Evolutionary conservation across 441 rosid genomes (phyloP), one percentile per base, ranked within the genome.

Genomic region (Manihot esculenta): DNA sequence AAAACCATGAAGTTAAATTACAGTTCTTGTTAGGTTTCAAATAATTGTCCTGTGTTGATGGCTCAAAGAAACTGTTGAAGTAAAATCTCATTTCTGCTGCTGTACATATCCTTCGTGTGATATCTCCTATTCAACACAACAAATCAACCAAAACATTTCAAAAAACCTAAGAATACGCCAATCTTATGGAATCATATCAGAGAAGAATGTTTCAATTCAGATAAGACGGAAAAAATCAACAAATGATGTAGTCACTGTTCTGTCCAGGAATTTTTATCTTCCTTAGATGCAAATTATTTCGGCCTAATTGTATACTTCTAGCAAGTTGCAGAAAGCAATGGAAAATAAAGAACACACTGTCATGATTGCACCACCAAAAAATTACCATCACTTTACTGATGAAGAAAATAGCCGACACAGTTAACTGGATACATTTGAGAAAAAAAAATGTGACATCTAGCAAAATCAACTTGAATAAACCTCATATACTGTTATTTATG

Each of bases 31-130:
- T 95, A 24, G 88, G 87, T 81, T 77, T 82, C 79, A 87, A 79
- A 76, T 75, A 57, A 62, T 72, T 76, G n/a, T 70, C 72, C 41
- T 64, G 58, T 50, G 48, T 77, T 38, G 90, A 75, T 51, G 77
- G 55, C 63, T 72, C 78, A 72, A 87, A 76, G 76, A 92, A 86
- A 62, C 69, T 81, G 63, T 80, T 77, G 5, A 91, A 86, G 82
- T 95, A 93, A 79, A 87, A 84, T 72, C 81, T 89, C 81, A 87
- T 71, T 83, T 95, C 99, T 18, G 97, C 97, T 69, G 80, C 89
- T 49, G 98, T 86, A 76, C 98, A 95, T 50, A 95, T 54, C 55
- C 91, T 86, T 74, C 33, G 54, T 38, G 71, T 49, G 10, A 89
- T 30, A 75, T 82, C 85, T 76, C 93, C 97, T 94, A 74, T 77